phyloP scores from a whole-genome alignment of 2,329 filamentous ascomycete species.

The Cryphonectria naterciae region DNA sequence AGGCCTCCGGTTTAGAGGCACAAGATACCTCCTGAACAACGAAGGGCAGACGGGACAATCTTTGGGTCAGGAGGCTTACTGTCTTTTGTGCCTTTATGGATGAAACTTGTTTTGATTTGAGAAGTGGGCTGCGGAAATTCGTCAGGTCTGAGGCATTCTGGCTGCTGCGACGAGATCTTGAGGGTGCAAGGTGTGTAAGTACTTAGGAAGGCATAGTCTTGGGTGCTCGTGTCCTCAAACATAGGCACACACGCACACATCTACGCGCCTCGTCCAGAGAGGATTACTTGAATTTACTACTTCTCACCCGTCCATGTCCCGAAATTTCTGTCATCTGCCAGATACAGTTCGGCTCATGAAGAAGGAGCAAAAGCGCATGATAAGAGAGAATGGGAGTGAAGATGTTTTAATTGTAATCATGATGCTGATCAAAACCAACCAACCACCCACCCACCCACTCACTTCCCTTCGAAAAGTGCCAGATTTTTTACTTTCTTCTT shows the following conservation, averaged over 20 bases:
- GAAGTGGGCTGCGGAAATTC: not conserved
- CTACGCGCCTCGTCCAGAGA: not conserved
- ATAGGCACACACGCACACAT: not conserved
- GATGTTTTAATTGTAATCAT: conserved; percentile 26
- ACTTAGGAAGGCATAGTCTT: not conserved
- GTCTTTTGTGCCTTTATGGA: not conserved
- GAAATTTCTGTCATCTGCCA: not conserved
- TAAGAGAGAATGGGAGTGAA: conserved; percentile 18
- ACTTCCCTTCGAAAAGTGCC: not conserved
- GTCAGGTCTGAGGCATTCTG: not conserved
- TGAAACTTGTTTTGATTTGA: not conserved
- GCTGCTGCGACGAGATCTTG: not conserved
- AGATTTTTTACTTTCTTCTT: not conserved
- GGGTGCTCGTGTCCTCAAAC: not conserved
- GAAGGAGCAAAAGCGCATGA: not conserved
- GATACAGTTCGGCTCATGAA: not conserved
- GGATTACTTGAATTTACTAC: not conserved
- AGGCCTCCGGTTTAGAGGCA: not conserved
- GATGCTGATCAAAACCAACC: conserved; percentile 2
- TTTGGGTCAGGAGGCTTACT: not conserved
- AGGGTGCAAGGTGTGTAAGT: not conserved
- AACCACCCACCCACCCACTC: not conserved
- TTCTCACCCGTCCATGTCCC: not conserved
- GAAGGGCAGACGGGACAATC: not conserved
- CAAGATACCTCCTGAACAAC: not conserved